A percentile compares a stretch with the other conserved stretches of the same genome.
Conservation (phyloP, 208 protist genomes). For the Leishmania lainsoni region DNA sequence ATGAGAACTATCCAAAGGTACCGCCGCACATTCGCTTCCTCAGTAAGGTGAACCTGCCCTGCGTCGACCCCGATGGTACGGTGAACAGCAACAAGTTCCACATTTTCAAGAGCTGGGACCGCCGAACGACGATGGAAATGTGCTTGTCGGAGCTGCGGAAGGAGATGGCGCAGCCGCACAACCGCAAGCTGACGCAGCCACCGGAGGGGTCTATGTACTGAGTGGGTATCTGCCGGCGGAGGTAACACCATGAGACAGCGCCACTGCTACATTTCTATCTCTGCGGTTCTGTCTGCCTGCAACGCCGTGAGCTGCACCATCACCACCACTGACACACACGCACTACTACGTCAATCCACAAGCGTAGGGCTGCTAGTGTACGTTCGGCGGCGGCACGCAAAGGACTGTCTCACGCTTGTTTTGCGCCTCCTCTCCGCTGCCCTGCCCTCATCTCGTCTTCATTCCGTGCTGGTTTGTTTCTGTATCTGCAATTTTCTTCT, state of each 20-base stretch:
- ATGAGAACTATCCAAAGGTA: constrained; percentile 87
- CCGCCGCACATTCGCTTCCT: constrained; percentile 87
- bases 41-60: constrained; percentile 86
- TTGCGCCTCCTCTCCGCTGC: background rate
- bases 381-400: background rate
- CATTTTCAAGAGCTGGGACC: constrained; percentile 85
- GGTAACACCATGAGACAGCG: background rate
- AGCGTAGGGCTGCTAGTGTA: background rate
- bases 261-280: background rate
- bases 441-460: background rate
- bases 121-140: constrained; percentile 82
- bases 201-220: constrained; percentile 77
- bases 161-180: constrained; percentile 82
- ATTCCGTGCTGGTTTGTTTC: background rate
- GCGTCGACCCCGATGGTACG: constrained; percentile 77
- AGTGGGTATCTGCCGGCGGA: background rate
- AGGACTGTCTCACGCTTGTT: background rate
- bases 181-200: constrained; percentile 87
- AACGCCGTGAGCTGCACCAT: background rate
- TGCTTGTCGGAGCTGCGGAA: constrained; percentile 86
- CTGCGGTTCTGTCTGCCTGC: background rate
- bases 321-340: background rate
- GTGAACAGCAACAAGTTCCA: constrained; percentile 74
- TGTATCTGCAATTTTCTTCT: background rate
- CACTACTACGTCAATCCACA: background rate